These are phyloP conservation scores for Pseudofabraea citricarpa DNA, from an alignment of 2,329 filamentous ascomycete genomes.

Conservation along the genomic window DNA sequence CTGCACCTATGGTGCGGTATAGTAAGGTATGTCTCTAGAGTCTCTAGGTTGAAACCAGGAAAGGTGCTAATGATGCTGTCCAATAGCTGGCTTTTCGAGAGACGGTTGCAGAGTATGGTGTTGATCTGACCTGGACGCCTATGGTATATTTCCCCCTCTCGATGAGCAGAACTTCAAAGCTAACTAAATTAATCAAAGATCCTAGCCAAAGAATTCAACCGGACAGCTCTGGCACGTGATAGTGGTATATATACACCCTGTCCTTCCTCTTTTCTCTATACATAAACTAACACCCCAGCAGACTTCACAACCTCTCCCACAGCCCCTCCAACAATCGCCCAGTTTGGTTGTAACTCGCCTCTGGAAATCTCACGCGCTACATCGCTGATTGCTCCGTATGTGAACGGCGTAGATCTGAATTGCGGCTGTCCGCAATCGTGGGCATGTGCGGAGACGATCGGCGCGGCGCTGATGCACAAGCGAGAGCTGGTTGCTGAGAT, in stretches of 20 bases:
- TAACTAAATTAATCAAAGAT: constrained; percentile 31
- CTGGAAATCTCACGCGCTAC: constrained; percentile 59
- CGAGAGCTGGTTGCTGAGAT: constrained; percentile 63
- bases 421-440: constrained; percentile 71
- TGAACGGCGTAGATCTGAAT: constrained; percentile 64
- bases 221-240: constrained; percentile 53
- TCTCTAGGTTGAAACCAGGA: no score
- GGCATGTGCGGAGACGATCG: constrained; percentile 64
- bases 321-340: constrained; percentile 55
- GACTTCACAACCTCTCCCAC: constrained; percentile 58
- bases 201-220: constrained; percentile 64
- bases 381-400: constrained; percentile 54
- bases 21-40: constrained; percentile 41
- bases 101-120: constrained; percentile 58
- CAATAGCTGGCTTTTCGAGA: constrained; percentile 62
- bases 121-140: constrained; percentile 66
- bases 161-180: not conserved
- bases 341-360: constrained; percentile 61
- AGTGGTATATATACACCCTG: constrained; percentile 39
- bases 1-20: constrained; percentile 66
- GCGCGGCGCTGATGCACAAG: constrained; percentile 63
- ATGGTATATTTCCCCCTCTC: constrained; percentile 44
- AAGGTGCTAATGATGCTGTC: constrained; percentile 12
- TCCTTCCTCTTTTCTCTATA: constrained; percentile 3
- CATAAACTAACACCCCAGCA: constrained; percentile 21